Base-by-base conservation (phyloP, 2,329 filamentous ascomycete species). In the Immersiporthe knoxdaviesiana region DNA sequence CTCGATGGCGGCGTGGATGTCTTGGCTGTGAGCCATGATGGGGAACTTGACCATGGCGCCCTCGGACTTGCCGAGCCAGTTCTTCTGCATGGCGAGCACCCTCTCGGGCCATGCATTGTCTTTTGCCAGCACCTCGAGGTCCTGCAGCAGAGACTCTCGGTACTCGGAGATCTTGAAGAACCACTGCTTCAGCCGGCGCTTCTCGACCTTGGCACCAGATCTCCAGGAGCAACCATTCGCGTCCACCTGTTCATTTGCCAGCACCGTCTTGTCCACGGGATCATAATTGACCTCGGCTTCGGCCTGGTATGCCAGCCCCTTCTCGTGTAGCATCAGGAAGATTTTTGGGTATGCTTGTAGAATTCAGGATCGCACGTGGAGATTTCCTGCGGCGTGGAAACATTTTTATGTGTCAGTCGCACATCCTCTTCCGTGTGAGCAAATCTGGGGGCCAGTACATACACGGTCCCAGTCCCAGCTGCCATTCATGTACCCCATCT, bases 231-330 rank as follows among this genome's bases (percentile, higher is more conserved):
- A 88, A 41, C 94, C 94, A 76, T 93, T 91, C 63, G 91, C 86
- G 77, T 97, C 92, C n/a, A 97, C 93, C 80, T 97, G 94, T 79
- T 97, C 94, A 77, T 97, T 97, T 14, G 94, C 94, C 70, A 97
- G 83, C 21, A 97, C 94, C 0, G 94, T 97, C 77, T 92, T 90
- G 77, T 97, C 94, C 37, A 97, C 86, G 1, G 94, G 94, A 74
- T 97, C 94, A 81, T 92, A 97, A 79, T 97, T 97, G 74, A 97
- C 94, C 72, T 94, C 81, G 27, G 93, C 92, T 74, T 96, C 90
- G 44, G 89, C 89, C 77, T 94, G 93, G 78, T 96, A 96, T 65
- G 93, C 94, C 24, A 97, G 84, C 0, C 91, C 92, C 70, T 87
- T 86, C 73, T 91, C 83, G 77, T 91, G 86, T 6, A 97, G 84